These are phyloP conservation scores for Phytophthora crassamura DNA, from an alignment of 352 stramenopile genomes.

Conservation along the genomic window DNA sequence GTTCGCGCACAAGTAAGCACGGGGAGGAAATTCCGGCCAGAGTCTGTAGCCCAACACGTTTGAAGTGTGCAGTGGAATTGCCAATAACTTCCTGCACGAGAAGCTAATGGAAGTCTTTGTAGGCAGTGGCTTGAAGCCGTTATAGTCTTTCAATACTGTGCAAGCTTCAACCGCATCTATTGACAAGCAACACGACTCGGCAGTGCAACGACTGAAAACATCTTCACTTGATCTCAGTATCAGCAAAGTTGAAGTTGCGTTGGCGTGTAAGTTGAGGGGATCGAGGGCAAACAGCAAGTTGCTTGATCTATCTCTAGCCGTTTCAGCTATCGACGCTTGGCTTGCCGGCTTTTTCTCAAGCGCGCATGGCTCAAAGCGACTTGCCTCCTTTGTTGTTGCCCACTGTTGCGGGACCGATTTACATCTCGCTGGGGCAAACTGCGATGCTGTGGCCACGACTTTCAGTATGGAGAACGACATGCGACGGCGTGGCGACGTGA, in stretches of 20 bases:
- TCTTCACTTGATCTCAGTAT: constrained; percentile 14
- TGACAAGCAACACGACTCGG: background rate
- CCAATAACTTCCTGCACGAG: too few relatives aligned
- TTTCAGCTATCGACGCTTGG: background rate
- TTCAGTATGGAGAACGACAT: constrained; percentile 7
- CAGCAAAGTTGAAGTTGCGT: constrained; percentile 20
- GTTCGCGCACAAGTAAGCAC: constrained; percentile 44
- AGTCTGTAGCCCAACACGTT: too few relatives aligned
- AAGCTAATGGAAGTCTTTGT: too few relatives aligned
- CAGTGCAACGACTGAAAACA: background rate
- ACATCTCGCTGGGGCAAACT: background rate
- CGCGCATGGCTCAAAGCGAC: background rate
- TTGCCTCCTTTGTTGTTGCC: background rate
- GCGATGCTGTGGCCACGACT: background rate
- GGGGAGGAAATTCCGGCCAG: background rate
- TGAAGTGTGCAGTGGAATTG: too few relatives aligned
- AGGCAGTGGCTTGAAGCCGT: too few relatives aligned
- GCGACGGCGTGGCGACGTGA: constrained; percentile 9
- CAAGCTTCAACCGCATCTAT: too few relatives aligned
- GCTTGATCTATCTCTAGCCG: background rate
- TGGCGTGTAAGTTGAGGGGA: constrained; percentile 1
- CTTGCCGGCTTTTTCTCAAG: background rate
- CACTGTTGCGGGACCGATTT: background rate
- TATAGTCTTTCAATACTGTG: too few relatives aligned
- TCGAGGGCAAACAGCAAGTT: background rate